Evolutionary conservation across 768 basidiomycete genomes (phyloP).

Genomic region (Clavaria fumosa): DNA sequence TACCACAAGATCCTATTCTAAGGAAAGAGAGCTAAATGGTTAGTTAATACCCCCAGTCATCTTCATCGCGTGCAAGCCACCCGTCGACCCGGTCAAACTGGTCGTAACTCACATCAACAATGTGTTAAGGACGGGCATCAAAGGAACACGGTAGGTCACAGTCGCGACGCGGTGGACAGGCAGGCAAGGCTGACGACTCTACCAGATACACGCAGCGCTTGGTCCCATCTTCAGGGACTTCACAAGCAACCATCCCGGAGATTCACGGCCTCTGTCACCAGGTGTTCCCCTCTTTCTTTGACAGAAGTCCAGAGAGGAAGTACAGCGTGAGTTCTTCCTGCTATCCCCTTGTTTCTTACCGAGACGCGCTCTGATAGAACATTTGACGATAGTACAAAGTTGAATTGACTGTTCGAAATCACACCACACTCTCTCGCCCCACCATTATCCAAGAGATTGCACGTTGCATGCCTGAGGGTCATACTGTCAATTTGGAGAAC

Average conservation of each 20-base stretch:
- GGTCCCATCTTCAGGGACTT: conserved; percentile 52
- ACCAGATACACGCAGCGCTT: conserved; percentile 55
- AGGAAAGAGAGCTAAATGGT: too few species aligned
- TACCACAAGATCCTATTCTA: too few species aligned
- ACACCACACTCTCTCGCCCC: conserved; percentile 48
- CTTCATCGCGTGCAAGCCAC: conserved; percentile 51
- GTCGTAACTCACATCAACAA: conserved; percentile 48
- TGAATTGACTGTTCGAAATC: conserved; percentile 61
- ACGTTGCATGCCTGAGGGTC: conserved; percentile 50
- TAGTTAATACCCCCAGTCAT: conserved; percentile 2
- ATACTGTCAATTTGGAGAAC: conserved; percentile 49
- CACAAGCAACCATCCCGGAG: conserved; percentile 52
- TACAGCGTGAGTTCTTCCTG: conserved; percentile 30
- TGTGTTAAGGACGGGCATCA: conserved; percentile 44
- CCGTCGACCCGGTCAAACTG: conserved; percentile 61
- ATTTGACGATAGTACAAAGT: conserved; percentile 53
- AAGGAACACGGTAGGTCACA: conserved; percentile 41
- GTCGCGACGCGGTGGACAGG: conserved; percentile 3
- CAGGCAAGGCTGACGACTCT: not conserved
- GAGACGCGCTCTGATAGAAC: not conserved
- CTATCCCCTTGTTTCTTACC: not conserved
- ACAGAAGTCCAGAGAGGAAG: conserved; percentile 25
- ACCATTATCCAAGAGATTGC: conserved; percentile 53
- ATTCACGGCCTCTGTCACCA: conserved; percentile 46
- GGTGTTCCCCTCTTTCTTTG: conserved; percentile 38